Percentiles rank a stretch among this genome's conserved stretches.
Evolutionary conservation across 768 basidiomycete species (phyloP).

Genomic region (Rhizopogon salebrosus): DNA sequence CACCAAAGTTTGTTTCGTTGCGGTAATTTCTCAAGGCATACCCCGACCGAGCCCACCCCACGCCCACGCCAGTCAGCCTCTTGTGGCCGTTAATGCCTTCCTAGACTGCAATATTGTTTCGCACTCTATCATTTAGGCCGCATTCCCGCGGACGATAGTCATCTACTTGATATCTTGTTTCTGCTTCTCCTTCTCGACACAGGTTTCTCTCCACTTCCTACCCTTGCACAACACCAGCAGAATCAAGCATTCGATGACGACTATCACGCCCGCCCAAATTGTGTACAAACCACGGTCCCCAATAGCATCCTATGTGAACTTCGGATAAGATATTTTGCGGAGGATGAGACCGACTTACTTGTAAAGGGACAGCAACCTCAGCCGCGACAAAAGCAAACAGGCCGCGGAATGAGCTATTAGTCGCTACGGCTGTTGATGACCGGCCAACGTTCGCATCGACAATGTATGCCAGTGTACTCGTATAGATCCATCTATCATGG

Average conservation of each 20-base stretch:
- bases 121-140: too few relatives aligned
- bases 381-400: constrained; percentile 59
- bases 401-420: constrained; percentile 75
- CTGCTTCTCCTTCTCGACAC: constrained; percentile 37
- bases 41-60: too few relatives aligned
- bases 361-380: constrained; percentile 74
- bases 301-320: constrained; percentile 47
- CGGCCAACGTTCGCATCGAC: constrained; percentile 84
- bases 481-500: constrained; percentile 51
- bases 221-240: constrained; percentile 62
- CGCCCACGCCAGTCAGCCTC: too few relatives aligned
- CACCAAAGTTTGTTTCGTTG: too few relatives aligned
- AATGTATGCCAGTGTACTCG: constrained; percentile 76
- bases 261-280: constrained; percentile 54
- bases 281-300: constrained; percentile 84
- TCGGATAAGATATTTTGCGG: background rate
- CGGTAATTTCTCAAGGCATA: too few relatives aligned
- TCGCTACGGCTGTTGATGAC: constrained; percentile 71
- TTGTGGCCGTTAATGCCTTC: too few relatives aligned
- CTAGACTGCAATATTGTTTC: too few relatives aligned
- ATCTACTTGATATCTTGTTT: background rate
- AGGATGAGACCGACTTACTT: constrained; percentile 22
- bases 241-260: constrained; percentile 48
- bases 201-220: constrained; percentile 50
- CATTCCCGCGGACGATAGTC: too few relatives aligned